A percentile compares a stretch with the other conserved stretches of the same genome.
Conservation (phyloP, 345 rosid genomes). For the Eucalyptus leucophloia region DNA sequence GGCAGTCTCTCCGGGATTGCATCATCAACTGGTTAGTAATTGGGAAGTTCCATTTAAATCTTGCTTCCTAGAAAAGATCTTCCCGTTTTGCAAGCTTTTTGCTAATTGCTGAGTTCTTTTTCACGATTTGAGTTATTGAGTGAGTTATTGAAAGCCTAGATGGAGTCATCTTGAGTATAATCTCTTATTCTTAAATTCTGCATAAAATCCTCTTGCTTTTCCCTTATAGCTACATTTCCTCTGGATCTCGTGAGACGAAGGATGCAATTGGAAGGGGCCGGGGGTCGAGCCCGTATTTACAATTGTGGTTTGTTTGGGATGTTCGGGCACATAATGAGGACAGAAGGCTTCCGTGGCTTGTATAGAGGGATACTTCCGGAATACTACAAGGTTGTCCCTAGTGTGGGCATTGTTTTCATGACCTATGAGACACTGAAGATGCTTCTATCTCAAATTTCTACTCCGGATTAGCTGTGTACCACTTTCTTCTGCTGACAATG, state of each 20-base stretch:
- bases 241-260: conserved; percentile 94
- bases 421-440: conserved; percentile 61
- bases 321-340: conserved; percentile 57
- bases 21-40: conserved; percentile 71
- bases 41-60: background rate
- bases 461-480: conserved; percentile 4
- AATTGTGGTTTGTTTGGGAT: conserved; percentile 63
- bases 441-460: conserved; percentile 28
- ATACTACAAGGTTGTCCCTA: conserved; percentile 92
- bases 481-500: background rate
- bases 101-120: background rate
- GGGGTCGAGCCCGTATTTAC: conserved; percentile 80
- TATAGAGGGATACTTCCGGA: conserved; percentile 96
- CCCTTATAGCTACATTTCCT: conserved; percentile 71
- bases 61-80: background rate
- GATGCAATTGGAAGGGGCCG: conserved; percentile 95
- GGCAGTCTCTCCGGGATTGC: conserved; percentile 95
- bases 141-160: background rate
- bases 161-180: background rate
- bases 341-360: conserved; percentile 76
- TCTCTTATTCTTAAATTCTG: background rate
- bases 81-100: background rate
- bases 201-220: background rate
- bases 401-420: conserved; percentile 92
- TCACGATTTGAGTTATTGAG: background rate